These are phyloP conservation scores for Tubosaeta brunneosetosa DNA, from an alignment of 768 basidiomycete genomes.

Conservation along the genomic window DNA sequence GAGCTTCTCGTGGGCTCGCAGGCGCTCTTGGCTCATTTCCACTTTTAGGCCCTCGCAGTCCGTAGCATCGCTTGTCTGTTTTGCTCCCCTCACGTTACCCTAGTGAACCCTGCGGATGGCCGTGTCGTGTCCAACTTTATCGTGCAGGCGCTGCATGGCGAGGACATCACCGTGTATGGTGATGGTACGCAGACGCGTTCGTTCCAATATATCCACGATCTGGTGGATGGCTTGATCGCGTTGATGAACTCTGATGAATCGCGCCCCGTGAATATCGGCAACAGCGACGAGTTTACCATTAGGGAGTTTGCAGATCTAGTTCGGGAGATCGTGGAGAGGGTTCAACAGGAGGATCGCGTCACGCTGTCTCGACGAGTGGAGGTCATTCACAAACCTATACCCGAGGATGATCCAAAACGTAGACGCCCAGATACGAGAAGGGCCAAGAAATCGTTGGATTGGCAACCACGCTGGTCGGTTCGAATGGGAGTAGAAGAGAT, in stretches of 20 bases:
- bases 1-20: conserved; percentile 3
- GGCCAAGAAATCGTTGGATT: conserved; percentile 76
- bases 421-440: conserved; percentile 89
- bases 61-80: conserved; percentile 19
- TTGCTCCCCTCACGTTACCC: conserved; percentile 18
- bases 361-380: conserved; percentile 48
- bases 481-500: conserved; percentile 94
- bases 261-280: conserved; percentile 95
- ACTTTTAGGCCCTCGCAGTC: conserved; percentile 58
- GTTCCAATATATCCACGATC: conserved; percentile 98
- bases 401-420: conserved; percentile 92
- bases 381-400: conserved; percentile 77
- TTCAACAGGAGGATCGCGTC: conserved; percentile 78
- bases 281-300: conserved; percentile 93
- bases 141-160: conserved; percentile 91
- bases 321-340: conserved; percentile 87
- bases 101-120: conserved; percentile 95
- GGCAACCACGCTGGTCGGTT: conserved; percentile 94
- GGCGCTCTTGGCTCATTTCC: background rate
- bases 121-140: conserved; percentile 99
- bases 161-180: conserved; percentile 96
- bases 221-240: conserved; percentile 87
- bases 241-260: conserved; percentile 95
- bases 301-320: conserved; percentile 91
- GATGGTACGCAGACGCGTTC: conserved; percentile 92